Evolutionary conservation across 2,329 filamentous ascomycete species (phyloP), one percentile per base, ranked within the genome.

Genomic region (Nothophoma quercina): DNA sequence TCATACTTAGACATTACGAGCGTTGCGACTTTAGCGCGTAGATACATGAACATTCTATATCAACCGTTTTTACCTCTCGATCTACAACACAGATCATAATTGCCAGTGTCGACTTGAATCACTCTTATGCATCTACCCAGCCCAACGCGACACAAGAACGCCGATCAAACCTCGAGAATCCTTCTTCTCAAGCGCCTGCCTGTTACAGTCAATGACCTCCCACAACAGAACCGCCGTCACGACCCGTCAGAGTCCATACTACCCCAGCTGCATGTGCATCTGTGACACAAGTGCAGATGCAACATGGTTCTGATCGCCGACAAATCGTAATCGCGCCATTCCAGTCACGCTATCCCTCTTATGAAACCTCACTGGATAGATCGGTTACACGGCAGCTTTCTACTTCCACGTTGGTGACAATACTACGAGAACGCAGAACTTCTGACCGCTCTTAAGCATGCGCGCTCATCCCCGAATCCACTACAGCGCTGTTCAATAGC

Each of bases 51-150:
- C 53, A 59, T 55, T 40, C 28, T 25, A 38, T 35, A 28, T 23
- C 30, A 30, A 16, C 13, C 12, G 25, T 10, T 18, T n/a, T 23
- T 29, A 49, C 15, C n/a, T n/a, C n/a, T n/a, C n/a, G n/a, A n/a
- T 22, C 21, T 18, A 36, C 16, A 7, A n/a, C 12, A 2, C 6
- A 7, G 13, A 23, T 16, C 5, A 38, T 19, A 19, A 18, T 23
- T 12, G 13, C 18, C n/a, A 29, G 45, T 52, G 81, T 59, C 79
- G 74, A 59, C 16, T 18, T n/a, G 21, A 41, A 13, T 5, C 5
- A 25, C 19, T 12, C 15, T 26, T 9, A 15, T 23, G 43, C 19
- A 19, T 13, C 23, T 10, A 21, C 4, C 8, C 5, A 21, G 1
- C 9, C 16, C 18, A 39, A 19, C 9, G 12, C 26, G 16, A 46